phyloP scores from a whole-genome alignment of 768 basidiomycete species.

The Tulasnella sp. region DNA sequence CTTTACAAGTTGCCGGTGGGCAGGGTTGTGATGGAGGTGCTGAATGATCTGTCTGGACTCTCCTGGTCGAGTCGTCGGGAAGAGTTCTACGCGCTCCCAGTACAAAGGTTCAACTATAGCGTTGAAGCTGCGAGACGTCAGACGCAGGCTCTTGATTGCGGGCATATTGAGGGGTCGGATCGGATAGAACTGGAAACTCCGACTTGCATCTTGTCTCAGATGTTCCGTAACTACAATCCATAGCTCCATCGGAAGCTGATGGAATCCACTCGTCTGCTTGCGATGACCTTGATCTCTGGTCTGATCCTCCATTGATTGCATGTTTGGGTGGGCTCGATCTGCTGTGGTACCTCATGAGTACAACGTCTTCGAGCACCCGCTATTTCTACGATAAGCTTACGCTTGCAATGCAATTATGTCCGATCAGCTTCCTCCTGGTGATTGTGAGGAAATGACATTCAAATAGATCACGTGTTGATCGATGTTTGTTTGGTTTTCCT shows the following conservation, averaged over 20 bases:
- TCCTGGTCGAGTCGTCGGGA: background rate
- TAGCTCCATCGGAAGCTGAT: background rate
- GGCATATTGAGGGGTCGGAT: background rate
- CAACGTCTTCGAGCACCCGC: background rate
- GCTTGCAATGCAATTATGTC: background rate
- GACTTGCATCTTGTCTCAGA: background rate
- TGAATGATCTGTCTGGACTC: background rate
- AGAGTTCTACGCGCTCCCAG: background rate
- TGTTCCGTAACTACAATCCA: background rate
- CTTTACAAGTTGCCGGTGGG: background rate
- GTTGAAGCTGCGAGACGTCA: background rate
- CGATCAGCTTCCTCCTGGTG: background rate
- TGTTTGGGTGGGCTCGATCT: background rate
- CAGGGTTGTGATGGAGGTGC: background rate
- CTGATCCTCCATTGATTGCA: background rate
- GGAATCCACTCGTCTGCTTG: background rate
- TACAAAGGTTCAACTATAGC: background rate
- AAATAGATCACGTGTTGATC: background rate
- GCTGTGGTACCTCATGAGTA: background rate
- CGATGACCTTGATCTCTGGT: background rate
- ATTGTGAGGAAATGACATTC: background rate
- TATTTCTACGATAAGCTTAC: background rate
- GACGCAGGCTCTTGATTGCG: background rate
- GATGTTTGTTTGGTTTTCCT: background rate
- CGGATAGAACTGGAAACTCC: background rate